These are phyloP conservation scores for Psilocybe sp. DNA, from an alignment of 768 basidiomycete species.

Conservation along the genomic window DNA sequence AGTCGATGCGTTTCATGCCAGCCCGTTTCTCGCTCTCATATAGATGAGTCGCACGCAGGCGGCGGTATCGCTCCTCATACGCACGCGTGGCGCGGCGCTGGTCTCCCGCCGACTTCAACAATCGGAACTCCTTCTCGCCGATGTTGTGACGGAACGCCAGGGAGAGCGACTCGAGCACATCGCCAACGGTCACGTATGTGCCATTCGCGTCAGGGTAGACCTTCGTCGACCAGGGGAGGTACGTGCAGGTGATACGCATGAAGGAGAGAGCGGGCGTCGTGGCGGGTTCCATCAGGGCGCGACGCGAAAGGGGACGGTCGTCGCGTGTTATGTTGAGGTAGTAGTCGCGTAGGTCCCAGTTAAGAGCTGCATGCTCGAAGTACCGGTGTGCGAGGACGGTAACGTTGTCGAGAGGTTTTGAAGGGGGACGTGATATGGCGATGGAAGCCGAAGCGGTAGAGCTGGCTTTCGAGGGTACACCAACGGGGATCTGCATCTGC, in stretches of 20 bases:
- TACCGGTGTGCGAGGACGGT: not conserved
- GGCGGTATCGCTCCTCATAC: conserved; percentile 45
- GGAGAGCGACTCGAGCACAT: conserved; percentile 29
- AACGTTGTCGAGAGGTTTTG: too few relatives aligned
- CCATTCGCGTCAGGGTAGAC: conserved; percentile 24
- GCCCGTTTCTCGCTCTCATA: conserved; percentile 45
- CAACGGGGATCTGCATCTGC: too few relatives aligned
- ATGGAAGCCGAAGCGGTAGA: too few relatives aligned
- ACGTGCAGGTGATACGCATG: conserved; percentile 24
- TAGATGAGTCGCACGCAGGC: conserved; percentile 27
- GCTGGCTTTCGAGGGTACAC: too few relatives aligned
- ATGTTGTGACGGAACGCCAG: conserved; percentile 17
- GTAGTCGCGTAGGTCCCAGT: conserved; percentile 2
- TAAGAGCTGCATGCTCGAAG: not conserved
- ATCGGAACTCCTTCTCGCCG: conserved; percentile 38
- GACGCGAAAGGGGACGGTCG: conserved; percentile 18
- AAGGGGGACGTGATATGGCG: too few relatives aligned
- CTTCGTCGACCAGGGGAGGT: conserved; percentile 28
- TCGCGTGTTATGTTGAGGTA: not conserved
- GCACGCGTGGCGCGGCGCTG: conserved; percentile 38
- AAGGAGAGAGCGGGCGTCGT: conserved; percentile 27
- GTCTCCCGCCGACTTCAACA: conserved; percentile 30
- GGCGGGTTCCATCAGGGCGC: conserved; percentile 24
- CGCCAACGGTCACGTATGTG: conserved; percentile 31
- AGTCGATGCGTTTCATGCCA: conserved; percentile 59